Base-by-base conservation (phyloP, 1,139 yeast species). In the Pichia sp. region DNA sequence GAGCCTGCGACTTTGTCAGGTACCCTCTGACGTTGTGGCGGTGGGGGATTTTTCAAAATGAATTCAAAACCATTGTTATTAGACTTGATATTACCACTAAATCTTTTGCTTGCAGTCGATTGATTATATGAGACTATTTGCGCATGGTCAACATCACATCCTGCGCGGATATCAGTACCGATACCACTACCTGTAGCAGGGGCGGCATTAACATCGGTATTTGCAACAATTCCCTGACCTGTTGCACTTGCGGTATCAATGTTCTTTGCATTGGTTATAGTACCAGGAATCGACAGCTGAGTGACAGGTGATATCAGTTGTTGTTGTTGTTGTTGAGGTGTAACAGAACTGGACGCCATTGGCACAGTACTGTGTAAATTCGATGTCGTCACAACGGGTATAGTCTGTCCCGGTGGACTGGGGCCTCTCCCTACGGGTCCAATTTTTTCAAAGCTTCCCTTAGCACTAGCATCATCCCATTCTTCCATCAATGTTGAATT, bases 401-500 rank as follows among this genome's bases (percentile, higher is more conserved):
- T 55, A 3, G 59, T 55, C 10, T 44, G 50, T 14, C 59, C 59
- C 4, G 53, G 40, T 1, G 58, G 58, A 6, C 49, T 51, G 1
- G 59, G 59, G 16, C 47, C 46, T 27, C 48, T 52, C 12, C 59
- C 59, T 20, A 55, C 59, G 5, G 56, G 57, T 0, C 59, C 59
- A 15, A 55, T 22, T 27, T 55, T 55, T 33, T 53, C 59, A 38
- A 54, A 55, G 22, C 50, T 46, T 12, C 54, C 45, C 29, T 39
- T 40, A 35, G 28, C 41, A 30, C 40, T 40, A 35, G 28, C 41
- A 10, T 38, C 45, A 35, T 37, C 40, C 40, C 38, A 40, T n/a
- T 39, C 44, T 15, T 37, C 44, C n/a, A n/a, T n/a, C n/a, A n/a
- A n/a, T n/a, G n/a, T n/a, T n/a, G n/a, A n/a, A n/a, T n/a, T n/a